These are phyloP conservation scores for Gynandropsis gynandra DNA, from an alignment of 345 rosid species.

Conservation along the genomic window DNA sequence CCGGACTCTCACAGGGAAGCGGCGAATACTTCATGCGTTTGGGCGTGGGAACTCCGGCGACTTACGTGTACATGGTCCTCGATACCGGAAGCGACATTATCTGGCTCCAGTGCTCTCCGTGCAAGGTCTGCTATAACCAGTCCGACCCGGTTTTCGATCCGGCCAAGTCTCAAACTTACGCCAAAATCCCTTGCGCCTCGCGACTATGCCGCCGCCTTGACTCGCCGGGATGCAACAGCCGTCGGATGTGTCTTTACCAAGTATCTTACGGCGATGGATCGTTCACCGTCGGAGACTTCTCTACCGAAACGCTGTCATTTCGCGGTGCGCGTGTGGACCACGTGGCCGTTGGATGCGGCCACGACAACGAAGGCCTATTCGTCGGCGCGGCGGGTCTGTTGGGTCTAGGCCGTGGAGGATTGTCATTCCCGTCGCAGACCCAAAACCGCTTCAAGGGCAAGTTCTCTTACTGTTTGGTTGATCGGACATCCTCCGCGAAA, in stretches of 20 bases:
- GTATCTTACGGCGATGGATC: conserved; percentile 93
- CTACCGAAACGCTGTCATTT: conserved; percentile 79
- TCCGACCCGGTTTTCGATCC: conserved; percentile 81
- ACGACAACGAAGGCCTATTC: conserved; percentile 85
- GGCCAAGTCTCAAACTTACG: conserved; percentile 48
- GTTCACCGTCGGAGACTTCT: conserved; percentile 68
- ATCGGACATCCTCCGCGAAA: conserved; percentile 53
- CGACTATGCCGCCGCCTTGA: conserved; percentile 53
- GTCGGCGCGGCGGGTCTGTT: conserved; percentile 86
- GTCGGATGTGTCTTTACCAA: conserved; percentile 56
- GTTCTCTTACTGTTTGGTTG: conserved; percentile 86
- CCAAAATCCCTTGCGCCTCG: conserved; percentile 48
- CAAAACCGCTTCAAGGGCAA: conserved; percentile 62
- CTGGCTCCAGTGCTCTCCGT: conserved; percentile 93
- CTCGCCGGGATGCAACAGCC: conserved; percentile 34
- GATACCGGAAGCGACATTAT: conserved; percentile 96
- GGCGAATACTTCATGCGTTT: conserved; percentile 94
- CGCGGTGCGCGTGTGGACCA: conserved; percentile 47
- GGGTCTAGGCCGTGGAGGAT: conserved; percentile 82
- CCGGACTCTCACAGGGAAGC: conserved; percentile 86
- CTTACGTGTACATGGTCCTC: conserved; percentile 62
- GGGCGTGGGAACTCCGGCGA: conserved; percentile 82
- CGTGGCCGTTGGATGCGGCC: conserved; percentile 87
- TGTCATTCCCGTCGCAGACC: conserved; percentile 78
- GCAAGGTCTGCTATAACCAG: conserved; percentile 76